Percentiles rank a stretch among this genome's conserved stretches.
These are phyloP conservation scores for Asterochloris sp. DNA, from an alignment of 139 green algal species.

Conservation along the genomic window DNA sequence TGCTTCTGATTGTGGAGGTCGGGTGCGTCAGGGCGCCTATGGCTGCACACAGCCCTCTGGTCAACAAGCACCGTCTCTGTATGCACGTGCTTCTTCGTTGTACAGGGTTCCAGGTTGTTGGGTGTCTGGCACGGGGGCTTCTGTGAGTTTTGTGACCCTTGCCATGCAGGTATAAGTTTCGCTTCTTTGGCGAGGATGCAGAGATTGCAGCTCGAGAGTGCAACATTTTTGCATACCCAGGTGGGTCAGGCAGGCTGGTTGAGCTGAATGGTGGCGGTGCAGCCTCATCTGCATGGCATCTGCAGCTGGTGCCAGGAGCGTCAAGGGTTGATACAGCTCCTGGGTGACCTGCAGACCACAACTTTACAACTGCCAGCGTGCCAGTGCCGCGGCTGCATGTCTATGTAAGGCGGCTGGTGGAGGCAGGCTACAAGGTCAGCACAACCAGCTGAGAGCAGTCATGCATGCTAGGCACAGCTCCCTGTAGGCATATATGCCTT, in stretches of 20 bases:
- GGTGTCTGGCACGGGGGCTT: no score
- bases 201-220: slow-evolving; percentile 31
- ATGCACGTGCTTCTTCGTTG: no score
- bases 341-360: slow-evolving; percentile 43
- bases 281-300: no score
- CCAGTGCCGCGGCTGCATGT: slow-evolving; percentile 77
- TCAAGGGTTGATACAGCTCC: no score
- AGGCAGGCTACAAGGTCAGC: slow-evolving; percentile 69
- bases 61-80: no score
- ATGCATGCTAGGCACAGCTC: neutral
- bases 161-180: slow-evolving; percentile 69
- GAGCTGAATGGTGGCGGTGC: no score
- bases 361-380: slow-evolving; percentile 76
- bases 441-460: neutral
- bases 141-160: neutral
- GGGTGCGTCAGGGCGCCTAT: no score
- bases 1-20: slow-evolving; percentile 81
- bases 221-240: slow-evolving; percentile 57
- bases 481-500: neutral
- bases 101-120: no score
- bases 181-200: slow-evolving; percentile 89
- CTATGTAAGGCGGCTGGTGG: slow-evolving; percentile 79
- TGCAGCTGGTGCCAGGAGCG: no score
- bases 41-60: no score
- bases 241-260: no score